Evolutionary conservation across 495 filamentous ascomycete genomes (phyloP).

Genomic region (Thozetella sp.): DNA sequence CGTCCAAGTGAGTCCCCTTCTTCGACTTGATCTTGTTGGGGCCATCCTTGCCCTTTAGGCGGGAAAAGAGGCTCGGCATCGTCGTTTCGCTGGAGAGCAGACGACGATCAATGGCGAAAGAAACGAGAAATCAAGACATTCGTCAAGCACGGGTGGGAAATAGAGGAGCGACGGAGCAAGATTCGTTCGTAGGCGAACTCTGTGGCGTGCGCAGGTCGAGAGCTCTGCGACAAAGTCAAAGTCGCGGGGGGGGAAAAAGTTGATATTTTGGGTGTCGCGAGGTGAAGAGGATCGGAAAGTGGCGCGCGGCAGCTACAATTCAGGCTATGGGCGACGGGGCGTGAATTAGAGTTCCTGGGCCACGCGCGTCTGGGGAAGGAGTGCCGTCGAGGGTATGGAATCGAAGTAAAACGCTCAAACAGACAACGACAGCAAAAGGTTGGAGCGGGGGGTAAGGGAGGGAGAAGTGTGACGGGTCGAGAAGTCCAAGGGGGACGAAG

Average conservation of each 20-base stretch:
- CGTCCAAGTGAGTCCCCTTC: conserved; percentile 47
- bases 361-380: neutral
- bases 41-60: conserved; percentile 72
- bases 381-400: neutral
- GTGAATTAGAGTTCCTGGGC: neutral
- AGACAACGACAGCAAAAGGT: neutral
- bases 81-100: conserved; percentile 17
- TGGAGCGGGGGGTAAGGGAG: neutral
- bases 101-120: conserved; percentile 15
- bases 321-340: neutral
- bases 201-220: neutral
- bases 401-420: neutral
- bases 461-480: neutral
- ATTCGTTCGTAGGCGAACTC: neutral
- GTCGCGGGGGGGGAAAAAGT: neutral
- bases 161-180: neutral
- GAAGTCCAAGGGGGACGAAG: neutral
- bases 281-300: neutral
- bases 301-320: conserved; percentile 1
- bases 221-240: neutral
- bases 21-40: conserved; percentile 56
- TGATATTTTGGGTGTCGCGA: neutral
- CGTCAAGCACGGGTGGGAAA: neutral
- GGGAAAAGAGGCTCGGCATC: conserved; percentile 71
- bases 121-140: conserved; percentile 16